Evolutionary conservation across 2,329 filamentous ascomycete genomes (phyloP), one percentile per base, ranked within the genome.

Genomic region (Orbilia ellipsospora): DNA sequence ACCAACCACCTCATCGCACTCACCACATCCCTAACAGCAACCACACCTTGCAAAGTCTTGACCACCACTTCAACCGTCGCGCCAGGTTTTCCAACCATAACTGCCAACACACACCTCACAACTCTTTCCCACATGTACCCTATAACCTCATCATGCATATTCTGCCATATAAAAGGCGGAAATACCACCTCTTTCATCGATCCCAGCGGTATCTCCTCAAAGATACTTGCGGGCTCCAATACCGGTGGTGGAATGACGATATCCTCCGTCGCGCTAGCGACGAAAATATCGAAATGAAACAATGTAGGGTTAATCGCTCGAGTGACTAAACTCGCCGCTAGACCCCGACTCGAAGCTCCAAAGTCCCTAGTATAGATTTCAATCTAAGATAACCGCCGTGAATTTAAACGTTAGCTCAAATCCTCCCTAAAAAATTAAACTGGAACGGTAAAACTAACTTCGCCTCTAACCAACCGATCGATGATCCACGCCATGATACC

Each of bases 161-260:
- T 74, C 20, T 74, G 70, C 70, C 70, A 74, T 45, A 74, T 68
- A 45, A 74, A 74, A 44, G 70, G 70, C 31, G 70, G 63, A 44
- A 68, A 63, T 23, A 51, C 63, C 31, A 74, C 52, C n/a, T 74
- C 63, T 23, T 62, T 67, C 70, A 74, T 74, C 3, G 70, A 74
- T 0, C 70, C 70, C 50, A 63, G 42, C 6, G 70, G 70, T 5
- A 74, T 63, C 8, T 57, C 44, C 13, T 68, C 63, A 16, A 59
- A 26, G 7, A 74, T 36, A 54, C 31, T 28, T 15, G 63, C 63
- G 0, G 70, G 70, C 6, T 74, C 70, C 10, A 74, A 44, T 26
- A 45, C 28, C 13, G 70, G 70, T 4, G 20, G 63, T 20, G 65
- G 16, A 7, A 68, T 68, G n/a, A 23, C 51, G 15, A 20, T 16